Conservation (phyloP, 805 yeast species). For the Candida stauntonica region DNA sequence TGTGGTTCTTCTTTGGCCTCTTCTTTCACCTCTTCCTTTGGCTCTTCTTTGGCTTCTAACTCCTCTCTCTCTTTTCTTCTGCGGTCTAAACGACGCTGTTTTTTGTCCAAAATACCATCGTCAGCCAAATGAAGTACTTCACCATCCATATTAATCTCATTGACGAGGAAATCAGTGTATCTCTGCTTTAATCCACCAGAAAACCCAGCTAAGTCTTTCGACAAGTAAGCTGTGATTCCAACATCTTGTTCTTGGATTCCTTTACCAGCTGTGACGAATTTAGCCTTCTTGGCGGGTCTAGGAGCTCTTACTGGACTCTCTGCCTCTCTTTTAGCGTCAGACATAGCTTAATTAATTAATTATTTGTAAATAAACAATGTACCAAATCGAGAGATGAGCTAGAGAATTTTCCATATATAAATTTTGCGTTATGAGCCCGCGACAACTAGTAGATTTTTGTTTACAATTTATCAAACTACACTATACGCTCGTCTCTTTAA, state of each 20-base stretch:
- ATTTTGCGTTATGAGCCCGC: too few species aligned
- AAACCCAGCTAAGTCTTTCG: conserved; percentile 56
- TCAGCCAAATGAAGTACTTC: conserved; percentile 72
- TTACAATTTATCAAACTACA: too few species aligned
- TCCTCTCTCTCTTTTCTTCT: conserved; percentile 32
- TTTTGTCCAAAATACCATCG: conserved; percentile 57
- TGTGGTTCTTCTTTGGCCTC: conserved; percentile 16
- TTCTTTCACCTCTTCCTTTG: conserved; percentile 21
- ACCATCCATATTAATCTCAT: conserved; percentile 71
- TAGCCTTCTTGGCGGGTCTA: conserved; percentile 21
- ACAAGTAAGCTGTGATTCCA: conserved; percentile 75
- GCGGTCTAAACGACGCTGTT: conserved; percentile 36
- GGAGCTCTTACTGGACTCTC: conserved; percentile 16
- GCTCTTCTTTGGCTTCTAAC: conserved; percentile 16
- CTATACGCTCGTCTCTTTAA: too few species aligned
- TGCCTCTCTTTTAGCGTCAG: conserved; percentile 21
- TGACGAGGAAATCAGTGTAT: conserved; percentile 90
- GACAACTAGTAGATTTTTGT: too few species aligned
- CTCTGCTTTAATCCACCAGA: conserved; percentile 79
- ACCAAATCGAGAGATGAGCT: background rate
- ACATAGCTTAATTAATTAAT: conserved; percentile 5
- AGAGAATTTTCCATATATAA: too few species aligned
- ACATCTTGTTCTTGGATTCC: conserved; percentile 75
- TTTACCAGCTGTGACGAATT: conserved; percentile 13
- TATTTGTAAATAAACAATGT: background rate